These are phyloP conservation scores for Aspergillus bombycis DNA, from an alignment of 2,329 filamentous ascomycete species.

Conservation along the genomic window DNA sequence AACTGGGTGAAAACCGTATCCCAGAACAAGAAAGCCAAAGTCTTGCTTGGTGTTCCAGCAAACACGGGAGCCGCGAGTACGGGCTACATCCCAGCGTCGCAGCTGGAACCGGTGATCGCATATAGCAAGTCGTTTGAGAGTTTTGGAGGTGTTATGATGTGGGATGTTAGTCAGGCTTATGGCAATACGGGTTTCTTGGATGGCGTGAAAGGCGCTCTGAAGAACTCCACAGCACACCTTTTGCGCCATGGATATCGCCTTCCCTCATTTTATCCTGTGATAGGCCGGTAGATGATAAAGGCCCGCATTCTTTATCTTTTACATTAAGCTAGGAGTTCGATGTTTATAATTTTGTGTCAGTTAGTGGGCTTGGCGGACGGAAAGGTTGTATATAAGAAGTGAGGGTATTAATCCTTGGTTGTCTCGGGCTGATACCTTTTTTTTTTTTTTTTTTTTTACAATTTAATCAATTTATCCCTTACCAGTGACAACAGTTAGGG, in stretches of 20 bases:
- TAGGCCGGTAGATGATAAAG: neutral
- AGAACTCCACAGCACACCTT: conserved; percentile 14
- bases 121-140: conserved; percentile 60
- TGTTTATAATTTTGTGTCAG: neutral
- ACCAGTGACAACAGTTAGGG: neutral
- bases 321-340: neutral
- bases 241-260: conserved; percentile 2
- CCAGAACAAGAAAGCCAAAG: conserved; percentile 62
- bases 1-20: conserved; percentile 63
- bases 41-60: conserved; percentile 65
- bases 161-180: conserved; percentile 67
- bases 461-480: neutral
- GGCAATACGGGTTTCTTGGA: conserved; percentile 61
- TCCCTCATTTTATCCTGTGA: neutral
- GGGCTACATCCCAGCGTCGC: conserved; percentile 57
- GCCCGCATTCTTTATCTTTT: neutral
- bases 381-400: neutral
- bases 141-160: conserved; percentile 71
- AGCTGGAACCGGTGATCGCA: conserved; percentile 55
- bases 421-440: neutral
- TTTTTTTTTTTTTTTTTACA: neutral
- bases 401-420: neutral
- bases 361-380: neutral
- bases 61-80: conserved; percentile 55
- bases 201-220: conserved; percentile 44